These are phyloP conservation scores for Murraya paniculata DNA, from an alignment of 345 rosid species.

Conservation along the genomic window DNA sequence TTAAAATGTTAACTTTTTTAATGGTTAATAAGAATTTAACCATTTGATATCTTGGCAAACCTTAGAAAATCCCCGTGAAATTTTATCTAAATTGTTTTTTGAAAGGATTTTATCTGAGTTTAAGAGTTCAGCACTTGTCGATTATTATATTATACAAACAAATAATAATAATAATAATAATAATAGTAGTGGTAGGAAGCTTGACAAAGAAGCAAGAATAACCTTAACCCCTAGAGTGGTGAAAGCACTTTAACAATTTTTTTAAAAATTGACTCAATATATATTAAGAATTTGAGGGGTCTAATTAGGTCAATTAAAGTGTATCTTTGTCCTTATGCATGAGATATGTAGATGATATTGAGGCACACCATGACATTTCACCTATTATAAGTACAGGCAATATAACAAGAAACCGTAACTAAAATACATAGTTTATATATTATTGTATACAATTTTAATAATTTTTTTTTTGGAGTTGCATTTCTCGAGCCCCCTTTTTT, in stretches of 20 bases:
- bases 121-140: too few species aligned
- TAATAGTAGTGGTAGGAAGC: not conserved
- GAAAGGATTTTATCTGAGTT: too few species aligned
- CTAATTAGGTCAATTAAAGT: not conserved
- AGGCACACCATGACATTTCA: not conserved
- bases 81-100: too few species aligned
- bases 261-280: not conserved
- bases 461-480: not conserved
- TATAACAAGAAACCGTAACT: not conserved
- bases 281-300: not conserved
- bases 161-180: too few species aligned
- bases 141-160: not conserved
- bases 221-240: not conserved
- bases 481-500: too few species aligned
- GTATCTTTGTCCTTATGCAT: too few species aligned
- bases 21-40: too few species aligned
- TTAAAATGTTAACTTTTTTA: too few species aligned
- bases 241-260: not conserved
- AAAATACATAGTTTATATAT: not conserved
- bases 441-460: not conserved
- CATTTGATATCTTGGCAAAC: too few species aligned
- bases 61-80: too few species aligned
- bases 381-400: not conserved
- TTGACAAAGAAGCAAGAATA: slow-evolving; percentile 1
- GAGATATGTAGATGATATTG: not conserved